phyloP scores from a whole-genome alignment of 2,329 filamentous ascomycete genomes.

The Cadophora sp. region DNA sequence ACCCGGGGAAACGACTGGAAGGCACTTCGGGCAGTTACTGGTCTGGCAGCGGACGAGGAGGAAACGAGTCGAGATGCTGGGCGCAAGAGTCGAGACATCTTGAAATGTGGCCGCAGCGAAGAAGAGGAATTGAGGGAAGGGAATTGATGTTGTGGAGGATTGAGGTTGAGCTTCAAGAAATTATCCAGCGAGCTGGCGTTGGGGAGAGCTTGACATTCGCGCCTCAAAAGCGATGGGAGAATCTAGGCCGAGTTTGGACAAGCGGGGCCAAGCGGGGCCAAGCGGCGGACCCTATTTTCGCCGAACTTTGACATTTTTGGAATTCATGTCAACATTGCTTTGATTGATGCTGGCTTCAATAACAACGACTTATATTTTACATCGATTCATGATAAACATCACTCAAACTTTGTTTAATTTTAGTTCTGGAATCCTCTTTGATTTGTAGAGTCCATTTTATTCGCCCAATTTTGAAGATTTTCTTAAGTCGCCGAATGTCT shows the following conservation, averaged over 20 bases:
- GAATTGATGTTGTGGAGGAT: slow-evolving; percentile 27
- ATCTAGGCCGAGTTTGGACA: slow-evolving; percentile 5
- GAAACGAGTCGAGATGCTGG: slow-evolving; percentile 68
- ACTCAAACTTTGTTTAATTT: too few relatives aligned
- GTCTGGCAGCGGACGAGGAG: slow-evolving; percentile 57
- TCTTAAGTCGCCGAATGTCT: too few relatives aligned
- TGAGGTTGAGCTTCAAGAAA: slow-evolving; percentile 19
- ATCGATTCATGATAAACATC: too few relatives aligned
- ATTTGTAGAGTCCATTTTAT: too few relatives aligned
- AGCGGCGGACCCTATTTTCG: slow-evolving; percentile 15
- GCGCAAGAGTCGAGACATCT: slow-evolving; percentile 64
- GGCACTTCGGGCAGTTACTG: slow-evolving; percentile 56
- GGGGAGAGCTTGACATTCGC: slow-evolving; percentile 14
- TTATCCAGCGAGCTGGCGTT: slow-evolving; percentile 17
- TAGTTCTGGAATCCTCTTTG: too few relatives aligned
- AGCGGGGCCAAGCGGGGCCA: neutral
- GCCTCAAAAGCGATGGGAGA: slow-evolving; percentile 12
- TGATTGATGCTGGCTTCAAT: too few relatives aligned
- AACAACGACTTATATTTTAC: too few relatives aligned
- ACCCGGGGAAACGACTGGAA: slow-evolving; percentile 53
- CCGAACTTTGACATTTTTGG: slow-evolving; percentile 7
- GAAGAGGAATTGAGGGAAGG: slow-evolving; percentile 26
- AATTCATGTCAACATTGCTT: too few relatives aligned
- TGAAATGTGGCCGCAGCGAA: slow-evolving; percentile 35
- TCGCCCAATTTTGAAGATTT: too few relatives aligned